Conservation (phyloP, 345 rosid species). For the Eucalyptus shirleyi region DNA sequence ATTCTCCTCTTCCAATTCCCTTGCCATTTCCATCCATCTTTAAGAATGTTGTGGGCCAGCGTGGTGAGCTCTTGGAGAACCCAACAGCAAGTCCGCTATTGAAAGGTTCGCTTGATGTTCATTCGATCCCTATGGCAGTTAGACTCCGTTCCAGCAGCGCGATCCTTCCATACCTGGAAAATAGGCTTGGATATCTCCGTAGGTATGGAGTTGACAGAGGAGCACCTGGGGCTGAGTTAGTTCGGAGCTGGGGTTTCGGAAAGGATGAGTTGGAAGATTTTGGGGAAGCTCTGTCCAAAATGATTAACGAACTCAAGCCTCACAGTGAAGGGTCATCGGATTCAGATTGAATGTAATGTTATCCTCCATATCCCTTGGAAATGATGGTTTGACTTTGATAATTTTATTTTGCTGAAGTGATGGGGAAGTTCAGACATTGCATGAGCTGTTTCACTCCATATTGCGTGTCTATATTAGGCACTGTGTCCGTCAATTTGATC, state of each 20-base stretch:
- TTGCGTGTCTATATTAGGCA: background rate
- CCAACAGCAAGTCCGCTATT: constrained; percentile 23
- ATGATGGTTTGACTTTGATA: background rate
- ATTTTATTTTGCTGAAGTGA: background rate
- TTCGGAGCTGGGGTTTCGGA: constrained; percentile 77
- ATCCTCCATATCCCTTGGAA: background rate
- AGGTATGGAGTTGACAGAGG: constrained; percentile 50
- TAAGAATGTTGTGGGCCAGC: constrained; percentile 45
- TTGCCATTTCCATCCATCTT: constrained; percentile 91
- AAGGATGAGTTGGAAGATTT: constrained; percentile 72
- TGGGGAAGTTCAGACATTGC: background rate
- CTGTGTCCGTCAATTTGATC: background rate
- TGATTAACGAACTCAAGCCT: constrained; percentile 45
- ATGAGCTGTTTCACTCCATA: background rate
- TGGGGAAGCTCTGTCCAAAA: constrained; percentile 52
- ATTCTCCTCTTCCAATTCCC: constrained; percentile 84
- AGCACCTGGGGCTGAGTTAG: constrained; percentile 49
- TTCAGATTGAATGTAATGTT: constrained; percentile 35
- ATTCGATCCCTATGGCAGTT: constrained; percentile 64
- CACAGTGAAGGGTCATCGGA: constrained; percentile 26
- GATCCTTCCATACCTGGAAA: constrained; percentile 58
- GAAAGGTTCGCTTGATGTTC: constrained; percentile 68
- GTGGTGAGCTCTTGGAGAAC: constrained; percentile 56
- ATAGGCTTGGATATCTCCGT: constrained; percentile 39
- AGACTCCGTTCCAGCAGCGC: constrained; percentile 63